Evolutionary conservation across 176 grass and related monocot genomes (phyloP).

Genomic region (Urochloa ruziziensis): DNA sequence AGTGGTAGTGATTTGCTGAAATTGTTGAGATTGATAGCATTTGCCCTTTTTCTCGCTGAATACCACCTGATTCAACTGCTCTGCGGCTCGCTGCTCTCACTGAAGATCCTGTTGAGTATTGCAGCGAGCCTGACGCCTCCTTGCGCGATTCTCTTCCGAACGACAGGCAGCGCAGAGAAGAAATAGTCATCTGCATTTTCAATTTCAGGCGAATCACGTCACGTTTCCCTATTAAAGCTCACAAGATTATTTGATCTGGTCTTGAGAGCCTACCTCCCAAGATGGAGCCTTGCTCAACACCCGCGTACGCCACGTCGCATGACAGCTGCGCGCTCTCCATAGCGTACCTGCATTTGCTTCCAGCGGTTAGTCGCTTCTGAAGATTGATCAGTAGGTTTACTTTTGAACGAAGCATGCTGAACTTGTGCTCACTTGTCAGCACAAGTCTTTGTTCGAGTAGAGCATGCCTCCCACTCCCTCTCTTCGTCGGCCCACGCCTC

Average conservation of each 20-base stretch:
- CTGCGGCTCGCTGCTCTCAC: background rate
- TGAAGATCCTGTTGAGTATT: slow-evolving; percentile 51
- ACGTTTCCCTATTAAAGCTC: background rate
- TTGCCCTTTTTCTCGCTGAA: background rate
- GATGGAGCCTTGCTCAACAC: slow-evolving; percentile 41
- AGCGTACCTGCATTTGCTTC: slow-evolving; percentile 39
- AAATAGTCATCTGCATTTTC: slow-evolving; percentile 51
- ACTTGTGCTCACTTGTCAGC: slow-evolving; percentile 29
- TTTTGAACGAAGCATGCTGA: background rate
- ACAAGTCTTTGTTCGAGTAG: slow-evolving; percentile 31
- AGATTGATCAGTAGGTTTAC: background rate
- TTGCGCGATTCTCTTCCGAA: slow-evolving; percentile 54
- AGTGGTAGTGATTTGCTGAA: background rate
- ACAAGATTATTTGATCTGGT: no score
- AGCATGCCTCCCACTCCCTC: slow-evolving; percentile 49
- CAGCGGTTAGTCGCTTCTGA: background rate
- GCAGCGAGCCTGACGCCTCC: slow-evolving; percentile 52
- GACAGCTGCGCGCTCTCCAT: slow-evolving; percentile 39
- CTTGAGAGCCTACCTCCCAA: slow-evolving; percentile 34
- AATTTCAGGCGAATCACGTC: background rate
- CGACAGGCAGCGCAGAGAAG: slow-evolving; percentile 35
- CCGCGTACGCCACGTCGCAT: slow-evolving; percentile 41
- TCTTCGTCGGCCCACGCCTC: slow-evolving; percentile 44
- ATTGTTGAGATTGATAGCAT: no score
- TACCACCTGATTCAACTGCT: background rate